These are phyloP conservation scores for Neostapfia colusana DNA, from an alignment of 176 grass and related monocot species.

Conservation along the genomic window DNA sequence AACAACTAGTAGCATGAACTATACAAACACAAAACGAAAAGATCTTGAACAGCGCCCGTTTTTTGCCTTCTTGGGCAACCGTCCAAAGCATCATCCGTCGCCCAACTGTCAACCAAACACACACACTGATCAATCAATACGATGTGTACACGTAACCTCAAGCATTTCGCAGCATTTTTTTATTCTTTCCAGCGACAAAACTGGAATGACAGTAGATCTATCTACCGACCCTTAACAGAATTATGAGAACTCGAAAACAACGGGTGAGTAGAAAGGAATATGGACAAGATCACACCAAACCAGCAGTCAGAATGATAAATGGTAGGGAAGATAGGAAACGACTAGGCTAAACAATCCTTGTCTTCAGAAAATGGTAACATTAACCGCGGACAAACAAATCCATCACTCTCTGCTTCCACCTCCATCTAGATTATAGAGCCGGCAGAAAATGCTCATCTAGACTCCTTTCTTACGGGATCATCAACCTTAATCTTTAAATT, in stretches of 20 bases:
- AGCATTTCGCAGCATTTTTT: not conserved
- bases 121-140: not conserved
- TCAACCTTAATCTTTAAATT: conserved; percentile 1
- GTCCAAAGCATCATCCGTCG: not conserved
- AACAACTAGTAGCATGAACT: not conserved
- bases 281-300: conserved; percentile 22
- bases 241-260: conserved; percentile 1
- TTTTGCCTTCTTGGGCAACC: not conserved
- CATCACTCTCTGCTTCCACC: not conserved
- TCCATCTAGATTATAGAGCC: conserved; percentile 19
- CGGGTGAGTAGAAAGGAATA: conserved; percentile 1
- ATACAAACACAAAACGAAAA: not conserved
- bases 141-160: not conserved
- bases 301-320: conserved; percentile 13
- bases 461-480: conserved; percentile 15
- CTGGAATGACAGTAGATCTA: not conserved
- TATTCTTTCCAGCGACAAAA: not conserved
- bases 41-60: not conserved
- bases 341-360: conserved; percentile 9
- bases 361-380: not conserved
- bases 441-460: conserved; percentile 5
- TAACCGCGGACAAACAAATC: not conserved
- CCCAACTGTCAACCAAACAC: not conserved
- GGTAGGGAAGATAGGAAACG: conserved; percentile 14
- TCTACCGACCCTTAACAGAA: not conserved